Conservation (phyloP, 345 rosid species). For the Boechera retrofracta region DNA sequence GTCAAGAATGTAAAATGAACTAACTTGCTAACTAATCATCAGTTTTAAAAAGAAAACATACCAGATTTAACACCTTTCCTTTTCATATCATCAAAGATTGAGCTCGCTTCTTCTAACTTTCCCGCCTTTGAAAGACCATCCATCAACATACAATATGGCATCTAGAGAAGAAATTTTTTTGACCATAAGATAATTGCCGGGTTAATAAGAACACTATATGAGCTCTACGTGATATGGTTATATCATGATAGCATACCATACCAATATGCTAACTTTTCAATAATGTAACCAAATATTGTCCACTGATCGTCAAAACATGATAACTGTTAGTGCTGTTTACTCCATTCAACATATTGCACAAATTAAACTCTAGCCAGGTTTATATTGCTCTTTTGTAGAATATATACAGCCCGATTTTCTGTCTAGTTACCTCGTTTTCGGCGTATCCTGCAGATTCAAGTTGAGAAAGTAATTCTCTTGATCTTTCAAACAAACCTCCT, state of each 20-base stretch:
- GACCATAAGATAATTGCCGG: constrained; percentile 2
- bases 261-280: constrained; percentile 15
- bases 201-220: not conserved
- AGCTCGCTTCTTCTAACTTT: constrained; percentile 69
- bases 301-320: constrained; percentile 15
- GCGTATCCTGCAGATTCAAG: constrained; percentile 76
- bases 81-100: constrained; percentile 63
- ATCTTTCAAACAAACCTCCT: constrained; percentile 87
- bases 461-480: constrained; percentile 68
- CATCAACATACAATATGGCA: constrained; percentile 91
- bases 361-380: not conserved
- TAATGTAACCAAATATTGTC: constrained; percentile 1
- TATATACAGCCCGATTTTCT: constrained; percentile 1
- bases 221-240: constrained; percentile 1
- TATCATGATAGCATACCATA: constrained; percentile 1
- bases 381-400: constrained; percentile 2
- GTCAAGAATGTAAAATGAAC: constrained; percentile 12
- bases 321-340: not conserved
- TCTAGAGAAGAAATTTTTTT: constrained; percentile 49
- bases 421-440: constrained; percentile 67
- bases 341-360: not conserved
- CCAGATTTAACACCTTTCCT: constrained; percentile 72
- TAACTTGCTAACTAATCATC: constrained; percentile 14
- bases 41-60: constrained; percentile 43
- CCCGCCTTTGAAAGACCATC: constrained; percentile 88